Base-by-base conservation (phyloP, 495 filamentous ascomycete genomes). In the Apiosordaria backusii region DNA sequence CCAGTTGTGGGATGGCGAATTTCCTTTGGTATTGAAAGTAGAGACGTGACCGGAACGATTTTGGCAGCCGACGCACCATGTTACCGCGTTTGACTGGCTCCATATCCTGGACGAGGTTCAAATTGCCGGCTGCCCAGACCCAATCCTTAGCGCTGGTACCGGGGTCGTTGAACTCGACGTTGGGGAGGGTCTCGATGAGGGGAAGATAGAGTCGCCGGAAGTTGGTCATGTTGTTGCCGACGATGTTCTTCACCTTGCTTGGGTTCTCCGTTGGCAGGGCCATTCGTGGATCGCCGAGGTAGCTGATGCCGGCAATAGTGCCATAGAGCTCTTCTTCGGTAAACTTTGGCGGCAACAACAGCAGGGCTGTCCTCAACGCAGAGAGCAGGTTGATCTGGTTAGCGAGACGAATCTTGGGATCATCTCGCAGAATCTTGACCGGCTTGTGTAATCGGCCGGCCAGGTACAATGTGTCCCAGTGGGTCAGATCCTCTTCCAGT, bases 311-410 rank as follows among this genome's bases (percentile, higher is more conserved):
- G 4, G 93, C 88, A 63, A 99, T 97, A 3, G 91, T 93, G 64
- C 83, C 87, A 77, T 97, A 99, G 1, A 99, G 82, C 67, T 97
- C 83, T 64, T 89, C 87, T 72, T 99, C 95, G 25, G 88, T 93
- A 77, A 99, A 99, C 2, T 79, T 80, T 1, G 88, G 85, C 0
- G 93, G 93, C 1, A 99, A 84, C 19, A 98, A 82, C 1, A 99
- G 81, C 13, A 99, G 84, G 0, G 95, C 92, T 19, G 93, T 93
- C 23, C 96, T 90, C 23, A 97, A 80, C 3, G 95, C 95, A 5
- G 94, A 95, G 22, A 98, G 77, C 6, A 99, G 84, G 74, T 99
- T 99, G 76, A 95, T 87, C 75, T 98, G 96, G 75, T 98, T 97
- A 4, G 95, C 91, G 22, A 97, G 82, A 19, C 93, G 91, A 40